Conservation (phyloP, 2,329 filamentous ascomycete species). For the Diplocarpon mali region DNA sequence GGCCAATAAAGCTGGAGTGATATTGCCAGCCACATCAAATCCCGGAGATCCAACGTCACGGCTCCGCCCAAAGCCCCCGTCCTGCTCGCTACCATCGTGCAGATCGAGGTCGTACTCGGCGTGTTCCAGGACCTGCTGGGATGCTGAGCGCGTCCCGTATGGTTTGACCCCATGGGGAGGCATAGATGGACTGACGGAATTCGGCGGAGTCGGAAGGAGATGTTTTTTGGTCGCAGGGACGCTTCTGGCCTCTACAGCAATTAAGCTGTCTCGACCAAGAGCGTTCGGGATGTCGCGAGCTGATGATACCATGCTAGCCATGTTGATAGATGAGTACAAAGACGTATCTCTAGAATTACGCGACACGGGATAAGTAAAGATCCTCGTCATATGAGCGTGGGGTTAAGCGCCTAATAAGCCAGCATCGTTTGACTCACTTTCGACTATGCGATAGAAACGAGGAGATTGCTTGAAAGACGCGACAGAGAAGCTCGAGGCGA, state of each 20-base stretch:
- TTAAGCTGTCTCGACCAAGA: conserved; percentile 55
- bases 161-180: conserved; percentile 70
- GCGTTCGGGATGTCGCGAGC: conserved; percentile 56
- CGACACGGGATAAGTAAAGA: conserved; percentile 21
- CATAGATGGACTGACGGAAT: conserved; percentile 84
- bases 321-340: conserved; percentile 30
- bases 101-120: conserved; percentile 85
- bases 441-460: conserved; percentile 27
- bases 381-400: conserved; percentile 10
- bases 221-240: conserved; percentile 44
- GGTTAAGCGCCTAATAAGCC: conserved; percentile 2
- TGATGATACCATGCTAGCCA: conserved; percentile 52
- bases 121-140: conserved; percentile 39
- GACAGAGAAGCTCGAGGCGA: conserved; percentile 19
- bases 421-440: conserved; percentile 24
- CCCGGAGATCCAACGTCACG: conserved; percentile 25
- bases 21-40: conserved; percentile 65
- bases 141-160: conserved; percentile 33
- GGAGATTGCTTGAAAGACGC: conserved; percentile 17
- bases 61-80: conserved; percentile 13
- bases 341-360: conserved; percentile 26
- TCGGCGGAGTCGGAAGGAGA: conserved; percentile 79
- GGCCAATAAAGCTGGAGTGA: conserved; percentile 76
- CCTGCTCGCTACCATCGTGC: conserved; percentile 44
- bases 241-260: conserved; percentile 59